These are phyloP conservation scores for Phlyctochytrium bullatum DNA, from an alignment of 192 early-diverging fungal species.

Conservation along the genomic window DNA sequence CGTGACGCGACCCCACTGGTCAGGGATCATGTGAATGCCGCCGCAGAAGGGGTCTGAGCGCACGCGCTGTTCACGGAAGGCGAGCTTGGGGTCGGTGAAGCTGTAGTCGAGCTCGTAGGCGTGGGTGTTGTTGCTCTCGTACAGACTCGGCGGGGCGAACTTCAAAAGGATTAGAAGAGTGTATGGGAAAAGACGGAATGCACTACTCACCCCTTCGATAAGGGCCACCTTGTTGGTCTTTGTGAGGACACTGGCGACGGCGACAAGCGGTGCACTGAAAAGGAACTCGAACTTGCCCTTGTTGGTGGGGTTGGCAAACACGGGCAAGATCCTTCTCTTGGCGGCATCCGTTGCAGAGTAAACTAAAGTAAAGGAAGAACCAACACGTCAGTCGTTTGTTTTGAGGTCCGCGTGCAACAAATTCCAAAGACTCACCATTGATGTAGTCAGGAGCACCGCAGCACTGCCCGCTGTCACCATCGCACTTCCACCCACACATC, in stretches of 20 bases:
- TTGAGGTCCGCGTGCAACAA: too few species aligned
- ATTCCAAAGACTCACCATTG: too few species aligned
- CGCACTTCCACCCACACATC: background rate
- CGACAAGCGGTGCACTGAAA: background rate
- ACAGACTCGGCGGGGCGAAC: too few species aligned
- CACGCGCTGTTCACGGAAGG: background rate
- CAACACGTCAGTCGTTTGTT: too few species aligned
- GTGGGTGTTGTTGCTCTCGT: background rate
- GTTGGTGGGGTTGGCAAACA: background rate
- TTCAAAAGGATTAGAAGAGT: too few species aligned
- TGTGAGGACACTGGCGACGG: background rate
- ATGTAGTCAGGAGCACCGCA: background rate
- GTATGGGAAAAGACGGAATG: too few species aligned
- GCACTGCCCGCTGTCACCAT: background rate
- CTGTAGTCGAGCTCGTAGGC: constrained; percentile 6
- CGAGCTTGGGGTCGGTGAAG: background rate
- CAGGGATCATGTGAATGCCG: constrained; percentile 7
- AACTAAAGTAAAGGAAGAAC: too few species aligned
- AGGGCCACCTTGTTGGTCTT: background rate
- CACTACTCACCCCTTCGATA: too few species aligned
- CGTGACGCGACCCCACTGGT: background rate
- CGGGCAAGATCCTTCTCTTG: too few species aligned
- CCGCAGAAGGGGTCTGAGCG: constrained; percentile 1
- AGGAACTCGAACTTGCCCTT: background rate
- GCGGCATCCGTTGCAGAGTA: too few species aligned